These are phyloP conservation scores for Saturnispora dispora DNA, from an alignment of 805 yeast genomes.

Conservation along the genomic window DNA sequence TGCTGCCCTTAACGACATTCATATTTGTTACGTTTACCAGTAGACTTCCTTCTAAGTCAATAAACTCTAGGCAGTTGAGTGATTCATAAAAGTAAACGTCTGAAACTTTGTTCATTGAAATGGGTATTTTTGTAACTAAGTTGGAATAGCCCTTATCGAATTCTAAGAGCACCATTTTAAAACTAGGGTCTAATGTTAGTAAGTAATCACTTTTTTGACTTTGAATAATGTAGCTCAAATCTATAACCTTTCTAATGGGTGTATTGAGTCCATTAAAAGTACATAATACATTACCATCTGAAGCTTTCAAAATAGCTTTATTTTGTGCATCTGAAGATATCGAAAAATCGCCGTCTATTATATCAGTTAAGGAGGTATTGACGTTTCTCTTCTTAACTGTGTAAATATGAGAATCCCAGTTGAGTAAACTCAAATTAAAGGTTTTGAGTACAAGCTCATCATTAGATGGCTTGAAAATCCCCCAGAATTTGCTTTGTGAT, in stretches of 20 bases:
- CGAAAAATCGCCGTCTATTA: conserved; percentile 4
- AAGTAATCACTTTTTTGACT: conserved; percentile 4
- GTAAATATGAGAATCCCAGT: neutral
- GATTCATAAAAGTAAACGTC: conserved; percentile 10
- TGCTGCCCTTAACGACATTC: neutral
- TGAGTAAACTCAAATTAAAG: neutral
- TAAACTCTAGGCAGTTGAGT: conserved; percentile 9
- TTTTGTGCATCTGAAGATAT: neutral
- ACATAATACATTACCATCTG: conserved; percentile 4
- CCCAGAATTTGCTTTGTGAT: neutral
- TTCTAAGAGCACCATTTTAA: conserved; percentile 8
- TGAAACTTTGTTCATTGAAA: neutral
- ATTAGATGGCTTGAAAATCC: neutral
- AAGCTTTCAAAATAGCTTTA: neutral
- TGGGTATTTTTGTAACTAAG: neutral
- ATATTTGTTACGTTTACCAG: conserved; percentile 5
- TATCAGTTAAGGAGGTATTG: neutral
- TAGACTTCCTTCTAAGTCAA: neutral
- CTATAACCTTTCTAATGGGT: conserved; percentile 4
- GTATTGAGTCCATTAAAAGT: conserved; percentile 3
- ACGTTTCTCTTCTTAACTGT: neutral
- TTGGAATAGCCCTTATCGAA: neutral
- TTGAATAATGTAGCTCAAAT: conserved; percentile 10
- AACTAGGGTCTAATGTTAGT: conserved; percentile 10
- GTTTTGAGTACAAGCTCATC: neutral